Base-by-base conservation (phyloP, 768 basidiomycete genomes). In the Sistotremastrum niveocremeum region DNA sequence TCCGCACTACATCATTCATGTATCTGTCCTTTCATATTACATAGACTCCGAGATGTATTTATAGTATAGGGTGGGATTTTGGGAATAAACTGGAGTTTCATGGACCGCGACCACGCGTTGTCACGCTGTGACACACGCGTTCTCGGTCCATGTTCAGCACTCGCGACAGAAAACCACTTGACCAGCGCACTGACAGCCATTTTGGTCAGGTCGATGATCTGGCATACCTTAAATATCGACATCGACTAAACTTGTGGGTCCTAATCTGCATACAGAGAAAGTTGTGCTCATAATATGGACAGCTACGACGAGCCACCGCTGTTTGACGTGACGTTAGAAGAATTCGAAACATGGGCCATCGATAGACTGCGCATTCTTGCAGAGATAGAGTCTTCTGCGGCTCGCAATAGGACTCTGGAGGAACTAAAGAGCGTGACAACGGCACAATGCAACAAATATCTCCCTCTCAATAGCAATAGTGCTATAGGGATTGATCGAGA, bases 341-440 rank as follows among this genome's bases (percentile, higher is more conserved):
- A 97, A 51, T 99, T 99, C 54, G 95, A 99, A 60, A 80, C 73
- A 3, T 86, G 74, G 58, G 95, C 95, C 1, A 70, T 99, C 20
- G 79, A 94, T 53, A 70, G 95, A 35, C 72, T 99, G 33, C 78
- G 88, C 30, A 72, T 95, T 11, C 73, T 95, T 11, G 83, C 85
- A 10, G 89, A 93, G 59, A 93, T 95, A 46, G 90, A 94, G 57
- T 81, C 91, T 2, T 89, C 84, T 4, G 76, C 78, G 50, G 84
- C 81, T 7, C 82, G 90, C 34, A 89, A 90, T 57, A 68, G 86
- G 37, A 60, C 81, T n/a, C 81, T 73, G 70, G 80, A 84, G 4
- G 91, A 93, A 49, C 68, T 87, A 45, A 79, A 71, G 62, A 63
- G 54, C 1, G 73, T 87, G 39, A 81, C 83, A 28, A 60, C 62